These are phyloP conservation scores for Saccharomycopsis fibuligera DNA, from an alignment of 805 yeast species.

Conservation along the genomic window DNA sequence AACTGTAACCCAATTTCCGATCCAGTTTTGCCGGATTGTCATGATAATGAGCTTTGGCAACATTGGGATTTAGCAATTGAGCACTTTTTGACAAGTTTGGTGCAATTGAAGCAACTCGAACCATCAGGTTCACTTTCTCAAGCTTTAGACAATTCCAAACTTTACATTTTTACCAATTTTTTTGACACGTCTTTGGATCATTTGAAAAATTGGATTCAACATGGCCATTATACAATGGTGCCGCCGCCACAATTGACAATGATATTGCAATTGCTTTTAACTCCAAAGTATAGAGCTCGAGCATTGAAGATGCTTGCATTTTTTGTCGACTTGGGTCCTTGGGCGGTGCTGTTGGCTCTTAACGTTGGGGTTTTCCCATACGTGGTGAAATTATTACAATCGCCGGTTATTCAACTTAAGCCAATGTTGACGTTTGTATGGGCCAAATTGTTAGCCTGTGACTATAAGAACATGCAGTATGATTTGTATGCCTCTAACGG, in stretches of 20 bases:
- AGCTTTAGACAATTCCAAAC: constrained; percentile 27
- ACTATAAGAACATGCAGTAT: constrained; percentile 81
- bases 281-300: constrained; percentile 89
- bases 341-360: constrained; percentile 91
- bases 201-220: constrained; percentile 92
- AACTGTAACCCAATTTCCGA: constrained; percentile 93
- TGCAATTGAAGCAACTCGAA: constrained; percentile 34
- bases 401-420: constrained; percentile 91
- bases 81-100: constrained; percentile 74
- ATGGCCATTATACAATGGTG: constrained; percentile 73
- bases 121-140: constrained; percentile 7
- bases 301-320: constrained; percentile 79
- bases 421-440: constrained; percentile 94
- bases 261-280: constrained; percentile 82
- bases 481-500: constrained; percentile 43
- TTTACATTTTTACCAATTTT: constrained; percentile 83
- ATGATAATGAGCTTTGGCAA: constrained; percentile 92
- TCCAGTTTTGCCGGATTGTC: constrained; percentile 82
- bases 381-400: constrained; percentile 79
- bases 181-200: constrained; percentile 92
- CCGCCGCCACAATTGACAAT: constrained; percentile 96
- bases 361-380: constrained; percentile 96
- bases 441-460: constrained; percentile 97
- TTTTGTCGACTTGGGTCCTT: constrained; percentile 90
- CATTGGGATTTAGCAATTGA: constrained; percentile 97